A percentile compares a stretch with the other conserved stretches of the same genome.
Conservation (phyloP, 805 yeast species). For the Hanseniaspora thailandica region DNA sequence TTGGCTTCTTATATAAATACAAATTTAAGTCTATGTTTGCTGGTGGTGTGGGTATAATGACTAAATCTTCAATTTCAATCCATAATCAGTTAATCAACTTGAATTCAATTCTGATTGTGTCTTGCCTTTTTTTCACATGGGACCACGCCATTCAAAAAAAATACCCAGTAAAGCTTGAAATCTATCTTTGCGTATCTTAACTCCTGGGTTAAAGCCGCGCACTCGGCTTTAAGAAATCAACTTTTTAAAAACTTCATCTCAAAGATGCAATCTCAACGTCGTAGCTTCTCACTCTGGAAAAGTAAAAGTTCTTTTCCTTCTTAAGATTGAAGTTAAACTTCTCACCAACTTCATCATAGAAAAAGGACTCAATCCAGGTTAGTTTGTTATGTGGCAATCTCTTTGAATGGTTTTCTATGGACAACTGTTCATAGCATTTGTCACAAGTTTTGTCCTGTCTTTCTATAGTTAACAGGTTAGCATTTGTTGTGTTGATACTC, state of each 20-base stretch:
- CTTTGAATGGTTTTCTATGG: slow-evolving; percentile 48
- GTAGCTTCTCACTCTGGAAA: slow-evolving; percentile 46
- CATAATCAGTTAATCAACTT: too few relatives aligned
- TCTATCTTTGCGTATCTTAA: too few relatives aligned
- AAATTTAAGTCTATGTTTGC: too few relatives aligned
- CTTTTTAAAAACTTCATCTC: background rate
- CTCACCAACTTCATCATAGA: slow-evolving; percentile 44
- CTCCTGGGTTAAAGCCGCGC: too few relatives aligned
- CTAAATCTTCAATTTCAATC: background rate
- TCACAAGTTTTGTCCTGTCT: slow-evolving; percentile 51
- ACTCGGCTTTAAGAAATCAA: background rate
- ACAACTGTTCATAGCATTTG: slow-evolving; percentile 50
- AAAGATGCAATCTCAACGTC: slow-evolving; percentile 11
- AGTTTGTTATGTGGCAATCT: slow-evolving; percentile 54
- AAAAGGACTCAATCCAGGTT: slow-evolving; percentile 57
- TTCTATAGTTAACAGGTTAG: slow-evolving; percentile 39
- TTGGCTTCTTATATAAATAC: too few relatives aligned
- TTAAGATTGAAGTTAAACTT: slow-evolving; percentile 44
- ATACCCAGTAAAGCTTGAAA: too few relatives aligned
- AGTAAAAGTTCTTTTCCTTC: slow-evolving; percentile 71
- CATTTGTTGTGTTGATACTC: slow-evolving; percentile 42
- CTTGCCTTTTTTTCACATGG: slow-evolving; percentile 14
- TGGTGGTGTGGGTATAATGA: too few relatives aligned
- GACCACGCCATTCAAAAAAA: background rate
- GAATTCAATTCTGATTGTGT: too few relatives aligned